Evolutionary conservation across 1,139 yeast species (phyloP), one percentile per base, ranked within the genome.

Genomic region (Taiozyma onychis): DNA sequence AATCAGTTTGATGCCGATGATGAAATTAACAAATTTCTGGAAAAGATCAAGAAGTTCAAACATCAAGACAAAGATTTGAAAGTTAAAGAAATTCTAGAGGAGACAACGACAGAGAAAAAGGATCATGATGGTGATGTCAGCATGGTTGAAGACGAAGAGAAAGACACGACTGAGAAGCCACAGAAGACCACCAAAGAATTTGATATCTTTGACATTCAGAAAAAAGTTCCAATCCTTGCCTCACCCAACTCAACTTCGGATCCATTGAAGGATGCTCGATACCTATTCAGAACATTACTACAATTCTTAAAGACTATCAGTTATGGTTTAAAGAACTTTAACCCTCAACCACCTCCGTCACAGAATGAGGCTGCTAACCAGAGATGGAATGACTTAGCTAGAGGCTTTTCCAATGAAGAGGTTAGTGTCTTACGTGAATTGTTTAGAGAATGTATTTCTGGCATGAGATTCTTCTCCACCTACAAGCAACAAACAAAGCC

Each of bases 281-380:
- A 88, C 60, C 72, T 93, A 41, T 90, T 90, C 76, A 81, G 95
- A 58, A 90, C 96, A 9, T 73, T 95, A 51, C 81, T 95, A 85
- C 86, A 93, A 7, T 95, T 93, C 62, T 72, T 93, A 62, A 90
- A 93, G 63, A 88, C 97, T 0, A 88, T 91, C 44, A 85, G 93
- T 60, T 89, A 86, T 67, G 97, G 97, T 1, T 74, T 95, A 58
- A 90, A 90, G 64, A 84, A 84, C 51, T 90, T 96, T 65, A 93
- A 91, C 62, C 96, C 97, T 1, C 88, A 95, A 2, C 87, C 93
- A 0, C 84, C 83, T 6, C 77, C 82, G 2, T 78, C 79, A 50
- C 81, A 88, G 10, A 79, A 80, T 44, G 83, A 78, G 48, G 75
- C 82, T 28, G 79, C 83, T 24, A 81, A 81, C 44, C 76, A 76